Base-by-base conservation (phyloP, 768 basidiomycete species). In the Tephrocybe sp. region DNA sequence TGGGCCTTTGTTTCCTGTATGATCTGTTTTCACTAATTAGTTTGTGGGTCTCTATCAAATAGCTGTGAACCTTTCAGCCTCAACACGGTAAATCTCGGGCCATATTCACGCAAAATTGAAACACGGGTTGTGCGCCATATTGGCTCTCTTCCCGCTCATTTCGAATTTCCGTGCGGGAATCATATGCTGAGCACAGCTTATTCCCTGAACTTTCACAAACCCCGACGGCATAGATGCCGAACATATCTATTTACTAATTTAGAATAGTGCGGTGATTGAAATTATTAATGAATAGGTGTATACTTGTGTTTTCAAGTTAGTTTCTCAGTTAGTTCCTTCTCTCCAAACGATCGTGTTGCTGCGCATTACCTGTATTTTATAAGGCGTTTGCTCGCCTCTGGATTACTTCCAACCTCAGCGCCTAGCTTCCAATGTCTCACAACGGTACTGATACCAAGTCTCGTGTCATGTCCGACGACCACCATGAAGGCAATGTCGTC, bases 401-500 rank as follows among this genome's bases (percentile, higher is more conserved):
- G 19, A 46, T 13, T 30, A 32, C 17, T 19, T 10, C 30, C 43
- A 13, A 42, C 20, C 47, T 48, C n/a, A 16, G 35, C 35, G 13
- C 48, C n/a, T n/a, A n/a, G 31, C 34, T 36, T 26, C 43, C 44
- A 14, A 61, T 63, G 60, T 60, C 58, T 10, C 53, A 52, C 59
- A 66, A 62, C 52, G 67, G 64, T 48, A 57, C 67, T 45, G 80
- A 83, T 62, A 72, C 68, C 64, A 86, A 86, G 68, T 72, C 77
- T 57, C 82, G 78, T 52, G 54, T 70, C 20, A 73, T 74, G 26
- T 69, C 78, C 6, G 72, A 75, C 31, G 64, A 62, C 48, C 64
- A 66, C 8, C 60, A 53, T 14, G 66, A 70, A 20, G 75, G 78
- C 23, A 85, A 88, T 57, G 86, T 89, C 23, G 87, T 89, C 5